Evolutionary conservation across 495 filamentous ascomycete genomes (phyloP).

Genomic region (Parathielavia hyrcaniae): DNA sequence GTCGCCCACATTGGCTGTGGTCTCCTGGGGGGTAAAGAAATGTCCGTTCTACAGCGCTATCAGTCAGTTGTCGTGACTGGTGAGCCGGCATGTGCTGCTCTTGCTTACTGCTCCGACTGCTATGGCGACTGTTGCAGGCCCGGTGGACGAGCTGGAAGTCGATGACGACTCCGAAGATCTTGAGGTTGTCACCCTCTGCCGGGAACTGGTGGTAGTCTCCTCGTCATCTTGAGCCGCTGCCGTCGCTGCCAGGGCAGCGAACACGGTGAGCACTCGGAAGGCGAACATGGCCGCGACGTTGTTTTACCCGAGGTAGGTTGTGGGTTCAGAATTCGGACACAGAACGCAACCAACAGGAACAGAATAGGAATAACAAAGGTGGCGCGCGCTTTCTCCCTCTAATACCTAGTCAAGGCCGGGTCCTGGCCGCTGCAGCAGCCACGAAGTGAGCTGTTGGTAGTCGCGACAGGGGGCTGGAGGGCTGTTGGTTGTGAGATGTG

Average conservation of each 20-base stretch:
- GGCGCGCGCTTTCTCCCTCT: neutral
- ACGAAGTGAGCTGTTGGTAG: slow-evolving; percentile 7
- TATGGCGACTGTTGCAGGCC: slow-evolving; percentile 24
- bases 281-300: slow-evolving; percentile 13
- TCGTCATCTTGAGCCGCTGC: slow-evolving; percentile 8
- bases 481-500: slow-evolving; percentile 10
- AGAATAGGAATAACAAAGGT: neutral
- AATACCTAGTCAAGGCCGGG: slow-evolving; percentile 3
- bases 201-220: neutral
- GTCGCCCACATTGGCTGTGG: slow-evolving; percentile 36
- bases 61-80: neutral
- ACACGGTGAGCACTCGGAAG: neutral
- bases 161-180: neutral
- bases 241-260: slow-evolving; percentile 10
- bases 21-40: slow-evolving; percentile 32
- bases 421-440: slow-evolving; percentile 5
- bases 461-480: slow-evolving; percentile 6
- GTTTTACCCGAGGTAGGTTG: neutral
- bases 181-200: neutral
- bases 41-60: slow-evolving; percentile 27
- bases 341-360: slow-evolving; percentile 6
- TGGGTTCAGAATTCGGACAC: neutral
- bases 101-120: slow-evolving; percentile 32
- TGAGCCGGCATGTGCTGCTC: neutral
- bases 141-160: slow-evolving; percentile 14